Base-by-base conservation (phyloP, 2,329 filamentous ascomycete species). In the Diaporthe velutina region DNA sequence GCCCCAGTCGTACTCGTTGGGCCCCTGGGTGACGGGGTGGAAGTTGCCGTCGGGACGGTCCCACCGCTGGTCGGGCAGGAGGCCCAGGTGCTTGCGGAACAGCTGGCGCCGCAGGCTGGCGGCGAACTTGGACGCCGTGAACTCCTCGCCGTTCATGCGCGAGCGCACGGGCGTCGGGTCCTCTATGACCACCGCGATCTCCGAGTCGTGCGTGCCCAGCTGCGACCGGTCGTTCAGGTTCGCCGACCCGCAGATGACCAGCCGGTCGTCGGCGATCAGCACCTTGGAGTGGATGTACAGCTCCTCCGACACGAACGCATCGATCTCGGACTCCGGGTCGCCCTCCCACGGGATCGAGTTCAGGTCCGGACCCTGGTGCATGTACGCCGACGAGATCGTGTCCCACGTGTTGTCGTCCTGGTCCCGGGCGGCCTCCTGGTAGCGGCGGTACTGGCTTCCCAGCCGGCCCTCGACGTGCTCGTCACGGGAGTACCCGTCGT, bases 231-330 rank as follows among this genome's bases (percentile, higher is more conserved):
- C 96, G 83, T 98, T 98, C 79, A 98, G 89, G 84, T 98, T 98
- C 77, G 94, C 95, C 38, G 93, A 95, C 28, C 95, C 95, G 81
- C 95, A 97, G 73, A 98, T 91, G 2, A 94, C 95, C 60, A 95
- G 89, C 72, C 92, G 91, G 83, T 98, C 96, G 81, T 98, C 96
- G 2, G 93, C 93, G 78, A 98, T 96, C 78, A 97, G 89, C 50
- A 98, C 88, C 85, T 98, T 99, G 48, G 92, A 93, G 83, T 99
- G 97, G 67, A 98, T 93, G 82, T 99, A 99, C 4, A 98, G 90
- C 83, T 99, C 96, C 82, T 99, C 97, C 81, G 98, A 96, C 75
- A 98, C 93, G 87, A 96, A 97, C 80, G 97, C 95, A 72, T 93
- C 89, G 74, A 95, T 93, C 83, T 98, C 97, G 2, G 90, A 90